Evolutionary conservation across 2,329 filamentous ascomycete species (phyloP).

Genomic region (Xylaria sp.): DNA sequence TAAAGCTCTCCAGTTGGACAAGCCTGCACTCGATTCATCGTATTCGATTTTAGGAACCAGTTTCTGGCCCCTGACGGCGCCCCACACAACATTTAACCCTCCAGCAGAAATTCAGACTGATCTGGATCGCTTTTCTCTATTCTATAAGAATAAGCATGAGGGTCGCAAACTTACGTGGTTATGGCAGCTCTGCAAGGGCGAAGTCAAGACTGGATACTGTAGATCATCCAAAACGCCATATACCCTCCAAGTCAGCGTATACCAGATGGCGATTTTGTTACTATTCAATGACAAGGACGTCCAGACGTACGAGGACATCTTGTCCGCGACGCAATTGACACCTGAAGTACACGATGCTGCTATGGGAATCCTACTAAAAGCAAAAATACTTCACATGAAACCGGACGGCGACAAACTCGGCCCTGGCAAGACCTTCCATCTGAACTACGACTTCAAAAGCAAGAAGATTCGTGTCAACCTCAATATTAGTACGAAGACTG

Average conservation of each 20-base stretch:
- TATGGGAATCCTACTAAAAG: slow-evolving; percentile 87
- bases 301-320: slow-evolving; percentile 88
- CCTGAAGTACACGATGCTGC: slow-evolving; percentile 88
- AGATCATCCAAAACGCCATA: slow-evolving; percentile 90
- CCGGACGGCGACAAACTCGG: slow-evolving; percentile 80
- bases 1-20: slow-evolving; percentile 71
- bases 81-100: slow-evolving; percentile 87
- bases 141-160: slow-evolving; percentile 96
- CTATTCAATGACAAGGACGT: slow-evolving; percentile 93
- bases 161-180: slow-evolving; percentile 97
- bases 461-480: slow-evolving; percentile 98
- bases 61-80: slow-evolving; percentile 93
- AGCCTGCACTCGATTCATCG: slow-evolving; percentile 80
- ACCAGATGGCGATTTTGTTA: slow-evolving; percentile 95
- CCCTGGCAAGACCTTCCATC: slow-evolving; percentile 79
- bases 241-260: slow-evolving; percentile 96
- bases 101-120: slow-evolving; percentile 86
- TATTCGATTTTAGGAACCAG: slow-evolving; percentile 96
- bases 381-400: slow-evolving; percentile 82
- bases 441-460: slow-evolving; percentile 97
- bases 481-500: slow-evolving; percentile 92
- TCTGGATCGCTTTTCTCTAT: slow-evolving; percentile 87
- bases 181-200: slow-evolving; percentile 98
- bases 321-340: slow-evolving; percentile 80
- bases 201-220: slow-evolving; percentile 93